Evolutionary conservation across 768 basidiomycete genomes (phyloP).

Genomic region (Tricholoma saponaceum): DNA sequence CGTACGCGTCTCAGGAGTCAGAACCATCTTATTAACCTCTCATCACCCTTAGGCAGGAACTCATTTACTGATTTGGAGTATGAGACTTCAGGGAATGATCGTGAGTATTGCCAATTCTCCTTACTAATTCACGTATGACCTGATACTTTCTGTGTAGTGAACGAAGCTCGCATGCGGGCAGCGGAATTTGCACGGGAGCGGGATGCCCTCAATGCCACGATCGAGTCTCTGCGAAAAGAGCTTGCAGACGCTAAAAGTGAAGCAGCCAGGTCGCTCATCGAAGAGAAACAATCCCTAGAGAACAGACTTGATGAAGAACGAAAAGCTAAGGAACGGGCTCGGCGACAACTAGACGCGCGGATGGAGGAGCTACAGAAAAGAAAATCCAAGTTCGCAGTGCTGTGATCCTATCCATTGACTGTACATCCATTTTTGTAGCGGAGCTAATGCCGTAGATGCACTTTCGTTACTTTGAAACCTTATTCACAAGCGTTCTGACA

Average conservation of each 20-base stretch:
- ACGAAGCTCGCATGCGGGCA: constrained; percentile 91
- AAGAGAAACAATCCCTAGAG: constrained; percentile 87
- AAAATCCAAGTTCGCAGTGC: constrained; percentile 90
- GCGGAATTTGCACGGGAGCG: constrained; percentile 86
- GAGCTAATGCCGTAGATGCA: too few relatives aligned
- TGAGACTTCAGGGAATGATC: constrained; percentile 80
- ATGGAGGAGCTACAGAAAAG: constrained; percentile 83
- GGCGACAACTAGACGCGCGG: constrained; percentile 81
- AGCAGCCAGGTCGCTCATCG: constrained; percentile 73
- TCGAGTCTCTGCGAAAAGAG: constrained; percentile 66
- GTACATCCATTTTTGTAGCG: too few relatives aligned
- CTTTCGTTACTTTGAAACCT: too few relatives aligned
- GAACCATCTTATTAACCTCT: too few relatives aligned
- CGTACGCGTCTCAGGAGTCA: too few relatives aligned
- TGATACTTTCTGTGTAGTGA: constrained; percentile 44
- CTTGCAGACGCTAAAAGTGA: constrained; percentile 77
- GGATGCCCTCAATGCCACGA: constrained; percentile 63
- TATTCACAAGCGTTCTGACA: too few relatives aligned
- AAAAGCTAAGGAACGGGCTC: constrained; percentile 81
- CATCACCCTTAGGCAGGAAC: too few relatives aligned
- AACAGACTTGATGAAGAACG: constrained; percentile 83
- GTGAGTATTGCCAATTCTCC: constrained; percentile 43
- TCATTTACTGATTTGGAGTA: too few relatives aligned
- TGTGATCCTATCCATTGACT: constrained; percentile 40
- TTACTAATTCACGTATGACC: constrained; percentile 1